phyloP scores from a whole-genome alignment of 2,329 filamentous ascomycete genomes.

The Penicillium sp. region DNA sequence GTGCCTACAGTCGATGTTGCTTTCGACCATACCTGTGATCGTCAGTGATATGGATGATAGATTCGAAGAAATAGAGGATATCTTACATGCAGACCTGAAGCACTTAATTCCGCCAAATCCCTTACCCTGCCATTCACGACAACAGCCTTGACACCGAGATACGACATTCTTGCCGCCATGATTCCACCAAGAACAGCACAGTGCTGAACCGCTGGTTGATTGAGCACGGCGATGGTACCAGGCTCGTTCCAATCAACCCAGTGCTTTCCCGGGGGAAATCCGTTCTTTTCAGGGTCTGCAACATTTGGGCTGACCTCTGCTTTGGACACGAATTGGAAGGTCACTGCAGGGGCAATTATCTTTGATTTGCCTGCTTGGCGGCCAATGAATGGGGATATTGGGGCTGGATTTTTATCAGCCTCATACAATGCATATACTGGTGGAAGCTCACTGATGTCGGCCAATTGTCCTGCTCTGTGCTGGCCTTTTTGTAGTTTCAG shows the following conservation, averaged over 20 bases:
- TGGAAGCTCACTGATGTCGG: conserved; percentile 52
- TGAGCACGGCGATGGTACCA: conserved; percentile 62
- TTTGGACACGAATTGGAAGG: conserved; percentile 57
- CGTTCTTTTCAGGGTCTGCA: conserved; percentile 32
- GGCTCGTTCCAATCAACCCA: conserved; percentile 64
- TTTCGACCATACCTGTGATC: conserved; percentile 39
- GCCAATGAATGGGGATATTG: conserved; percentile 31
- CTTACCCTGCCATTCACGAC: conserved; percentile 66
- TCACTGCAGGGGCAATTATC: conserved; percentile 42
- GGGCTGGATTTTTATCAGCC: conserved; percentile 21
- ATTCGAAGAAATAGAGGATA: background rate
- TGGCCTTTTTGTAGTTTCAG: conserved; percentile 60
- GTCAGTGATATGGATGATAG: background rate
- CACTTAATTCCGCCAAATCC: conserved; percentile 60
- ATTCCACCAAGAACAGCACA: conserved; percentile 75
- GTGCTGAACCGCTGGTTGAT: conserved; percentile 60
- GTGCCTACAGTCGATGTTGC: conserved; percentile 44
- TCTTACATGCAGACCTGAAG: conserved; percentile 35
- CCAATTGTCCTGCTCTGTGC: conserved; percentile 62
- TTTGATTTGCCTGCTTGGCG: conserved; percentile 26
- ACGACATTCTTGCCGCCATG: conserved; percentile 66
- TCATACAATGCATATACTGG: background rate
- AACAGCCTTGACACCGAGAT: conserved; percentile 57
- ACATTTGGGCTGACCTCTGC: conserved; percentile 36
- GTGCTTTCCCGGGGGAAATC: conserved; percentile 58